Conservation (phyloP, 768 basidiomycete genomes). For the Pulveroboletus sp. region DNA sequence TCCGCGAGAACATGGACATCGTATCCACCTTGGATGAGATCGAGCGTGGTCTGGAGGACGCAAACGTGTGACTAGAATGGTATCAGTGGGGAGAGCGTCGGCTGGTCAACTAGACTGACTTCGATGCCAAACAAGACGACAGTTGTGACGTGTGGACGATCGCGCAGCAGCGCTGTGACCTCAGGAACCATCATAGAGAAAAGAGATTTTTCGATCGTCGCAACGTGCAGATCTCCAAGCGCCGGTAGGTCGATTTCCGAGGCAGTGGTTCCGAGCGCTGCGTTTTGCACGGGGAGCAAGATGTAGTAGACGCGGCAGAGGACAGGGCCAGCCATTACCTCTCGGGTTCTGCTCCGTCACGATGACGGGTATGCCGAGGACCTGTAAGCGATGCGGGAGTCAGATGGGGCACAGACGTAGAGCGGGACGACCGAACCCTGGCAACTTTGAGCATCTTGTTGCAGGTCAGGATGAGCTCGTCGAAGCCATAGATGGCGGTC, state of each 20-base stretch:
- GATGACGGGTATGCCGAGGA: constrained; percentile 67
- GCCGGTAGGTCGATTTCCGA: constrained; percentile 53
- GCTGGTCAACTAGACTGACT: constrained; percentile 37
- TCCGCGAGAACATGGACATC: constrained; percentile 75
- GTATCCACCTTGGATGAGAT: constrained; percentile 48
- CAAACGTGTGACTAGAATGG: constrained; percentile 77
- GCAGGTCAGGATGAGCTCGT: constrained; percentile 61
- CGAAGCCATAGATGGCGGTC: constrained; percentile 61
- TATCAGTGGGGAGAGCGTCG: background rate
- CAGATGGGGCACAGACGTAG: background rate
- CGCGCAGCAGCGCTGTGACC: constrained; percentile 46
- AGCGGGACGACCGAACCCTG: constrained; percentile 41
- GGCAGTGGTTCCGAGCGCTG: constrained; percentile 67
- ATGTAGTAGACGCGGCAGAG: constrained; percentile 3
- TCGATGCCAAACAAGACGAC: constrained; percentile 87
- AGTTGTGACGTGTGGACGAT: constrained; percentile 46
- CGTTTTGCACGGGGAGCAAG: background rate
- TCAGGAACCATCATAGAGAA: constrained; percentile 85
- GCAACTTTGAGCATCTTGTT: constrained; percentile 77
- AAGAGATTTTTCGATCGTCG: constrained; percentile 66
- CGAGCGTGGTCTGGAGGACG: constrained; percentile 76
- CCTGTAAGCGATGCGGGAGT: constrained; percentile 30
- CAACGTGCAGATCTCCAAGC: constrained; percentile 54
- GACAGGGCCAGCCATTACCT: constrained; percentile 39
- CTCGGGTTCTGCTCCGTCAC: constrained; percentile 80